Base-by-base conservation (phyloP, 495 filamentous ascomycete species). In the Thermothielavioides terrestris region DNA sequence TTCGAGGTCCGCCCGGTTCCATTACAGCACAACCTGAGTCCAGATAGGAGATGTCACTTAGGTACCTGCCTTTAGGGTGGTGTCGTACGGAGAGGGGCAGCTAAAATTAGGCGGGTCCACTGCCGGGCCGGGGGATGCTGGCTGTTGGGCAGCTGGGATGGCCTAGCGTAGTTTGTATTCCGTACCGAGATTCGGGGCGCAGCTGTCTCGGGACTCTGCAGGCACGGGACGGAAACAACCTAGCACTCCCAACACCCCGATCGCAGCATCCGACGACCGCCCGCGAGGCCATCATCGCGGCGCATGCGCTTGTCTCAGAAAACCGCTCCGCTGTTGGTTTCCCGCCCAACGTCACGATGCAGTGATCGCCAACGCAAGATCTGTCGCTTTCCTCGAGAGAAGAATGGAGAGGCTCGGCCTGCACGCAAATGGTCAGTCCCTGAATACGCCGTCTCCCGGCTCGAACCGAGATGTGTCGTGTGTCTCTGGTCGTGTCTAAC, bases 381-480 rank as follows among this genome's bases (percentile, higher is more conserved):
- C 25, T 36, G 8, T 18, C 15, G n/a, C 7, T 25, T 30, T 11
- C 31, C 22, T 34, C 32, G 30, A 53, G n/a, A n/a, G n/a, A n/a
- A n/a, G 34, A 28, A 61, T 58, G 58, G 52, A 58, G 17, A 53
- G 34, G 30, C 49, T 48, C 27, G 32, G 41, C 38, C 25, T 44
- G 5, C 32, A 46, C 45, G 38, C 52, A 27, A 35, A 50, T 45
- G 58, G 58, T 61, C 0, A 35, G 55, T 51, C 20, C 36, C 17
- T 26, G 30, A 15, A 45, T 2, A 26, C 10, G 11, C 22, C 21
- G 1, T 12, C 1, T 28, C 1, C 18, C 9, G 12, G 17, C n/a
- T n/a, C n/a, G n/a, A n/a, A n/a, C n/a, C n/a, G n/a, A n/a, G n/a
- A n/a, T n/a, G n/a, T n/a, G n/a, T n/a, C n/a, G n/a, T n/a, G n/a